These are phyloP conservation scores for Theileria luwenshuni DNA, from an alignment of 169 alveolate genomes.

Conservation along the genomic window DNA sequence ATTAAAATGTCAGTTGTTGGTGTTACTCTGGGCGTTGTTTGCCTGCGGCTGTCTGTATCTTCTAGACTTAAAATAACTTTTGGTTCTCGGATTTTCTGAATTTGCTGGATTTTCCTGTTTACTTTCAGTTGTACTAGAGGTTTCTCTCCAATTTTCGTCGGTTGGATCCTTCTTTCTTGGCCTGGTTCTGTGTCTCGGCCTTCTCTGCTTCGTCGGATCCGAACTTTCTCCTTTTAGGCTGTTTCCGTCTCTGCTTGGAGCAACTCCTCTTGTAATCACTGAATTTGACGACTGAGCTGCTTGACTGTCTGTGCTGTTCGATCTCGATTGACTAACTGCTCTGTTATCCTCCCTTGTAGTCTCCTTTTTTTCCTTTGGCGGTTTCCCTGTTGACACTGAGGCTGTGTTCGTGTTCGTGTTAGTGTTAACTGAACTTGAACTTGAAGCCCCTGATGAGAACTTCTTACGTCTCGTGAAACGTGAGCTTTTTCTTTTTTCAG, in stretches of 20 bases:
- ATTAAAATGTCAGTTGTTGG: too few species aligned
- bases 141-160: conserved; percentile 6
- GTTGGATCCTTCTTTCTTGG: not conserved
- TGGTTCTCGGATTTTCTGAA: not conserved
- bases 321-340: not conserved
- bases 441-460: not conserved
- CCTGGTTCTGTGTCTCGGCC: conserved; percentile 8
- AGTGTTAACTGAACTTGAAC: not conserved
- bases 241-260: not conserved
- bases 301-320: not conserved
- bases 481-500: conserved; percentile 1
- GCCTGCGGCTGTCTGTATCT: not conserved
- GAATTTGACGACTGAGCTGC: not conserved
- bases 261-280: not conserved
- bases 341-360: too few species aligned
- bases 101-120: conserved; percentile 6
- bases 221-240: not conserved
- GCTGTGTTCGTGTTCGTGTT: not conserved
- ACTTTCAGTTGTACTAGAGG: not conserved
- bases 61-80: conserved; percentile 1
- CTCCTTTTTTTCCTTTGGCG: conserved; percentile 16
- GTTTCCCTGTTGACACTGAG: not conserved
- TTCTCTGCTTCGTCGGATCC: not conserved
- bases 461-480: conserved; percentile 3
- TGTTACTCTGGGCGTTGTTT: not conserved